phyloP scores from a whole-genome alignment of 257 asterid species.

The Solanum dulcamara region DNA sequence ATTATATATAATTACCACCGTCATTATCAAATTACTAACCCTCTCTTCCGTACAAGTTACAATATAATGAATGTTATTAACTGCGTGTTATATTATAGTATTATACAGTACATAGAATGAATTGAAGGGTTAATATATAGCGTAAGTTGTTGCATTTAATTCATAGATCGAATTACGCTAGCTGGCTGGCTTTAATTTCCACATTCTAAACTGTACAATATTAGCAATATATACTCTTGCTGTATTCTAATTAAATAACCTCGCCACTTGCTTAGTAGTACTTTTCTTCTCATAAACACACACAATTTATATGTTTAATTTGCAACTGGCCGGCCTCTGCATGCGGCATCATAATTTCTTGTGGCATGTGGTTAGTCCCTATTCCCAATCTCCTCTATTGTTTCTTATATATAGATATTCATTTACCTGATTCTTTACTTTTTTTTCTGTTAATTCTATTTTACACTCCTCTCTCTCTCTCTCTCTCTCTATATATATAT shows the following conservation, averaged over 20 bases:
- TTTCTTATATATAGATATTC: not conserved
- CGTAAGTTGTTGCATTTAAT: not conserved
- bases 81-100: not conserved
- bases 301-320: not conserved
- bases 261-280: not conserved
- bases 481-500: too few relatives aligned
- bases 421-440: not conserved
- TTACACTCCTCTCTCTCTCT: too few relatives aligned
- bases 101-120: not conserved
- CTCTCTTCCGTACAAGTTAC: not conserved
- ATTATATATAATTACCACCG: not conserved
- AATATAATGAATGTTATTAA: too few relatives aligned
- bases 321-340: not conserved
- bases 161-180: not conserved
- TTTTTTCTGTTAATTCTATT: not conserved
- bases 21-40: not conserved
- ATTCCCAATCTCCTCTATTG: not conserved
- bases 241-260: not conserved
- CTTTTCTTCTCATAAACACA: not conserved
- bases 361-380: not conserved
- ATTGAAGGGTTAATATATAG: not conserved
- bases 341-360: not conserved
- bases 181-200: not conserved
- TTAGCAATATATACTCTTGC: not conserved
- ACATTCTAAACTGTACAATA: not conserved